These are phyloP conservation scores for Fusarium hostae DNA, from an alignment of 2,329 filamentous ascomycete species.

Conservation along the genomic window DNA sequence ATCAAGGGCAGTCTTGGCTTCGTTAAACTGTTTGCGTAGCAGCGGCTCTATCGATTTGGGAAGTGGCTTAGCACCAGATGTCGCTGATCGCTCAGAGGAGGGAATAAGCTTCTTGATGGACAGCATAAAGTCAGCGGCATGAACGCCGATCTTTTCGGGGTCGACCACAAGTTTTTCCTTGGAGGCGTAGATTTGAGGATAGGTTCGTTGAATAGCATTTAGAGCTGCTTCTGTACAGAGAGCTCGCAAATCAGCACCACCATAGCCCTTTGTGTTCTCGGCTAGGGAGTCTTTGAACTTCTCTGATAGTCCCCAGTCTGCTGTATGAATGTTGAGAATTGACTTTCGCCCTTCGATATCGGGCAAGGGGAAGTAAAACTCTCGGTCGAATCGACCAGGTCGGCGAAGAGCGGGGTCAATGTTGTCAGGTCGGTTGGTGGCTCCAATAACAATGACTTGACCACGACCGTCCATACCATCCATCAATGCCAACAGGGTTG, in stretches of 20 bases:
- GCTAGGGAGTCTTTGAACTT: slow-evolving; percentile 86
- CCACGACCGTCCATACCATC: slow-evolving; percentile 98
- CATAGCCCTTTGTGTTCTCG: slow-evolving; percentile 93
- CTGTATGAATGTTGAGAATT: slow-evolving; percentile 95
- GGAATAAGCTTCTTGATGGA: slow-evolving; percentile 96
- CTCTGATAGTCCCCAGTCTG: slow-evolving; percentile 86
- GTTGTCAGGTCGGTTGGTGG: slow-evolving; percentile 96
- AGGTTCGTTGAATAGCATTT: slow-evolving; percentile 94
- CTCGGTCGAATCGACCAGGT: slow-evolving; percentile 93
- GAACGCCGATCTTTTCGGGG: slow-evolving; percentile 82
- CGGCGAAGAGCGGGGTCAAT: slow-evolving; percentile 95
- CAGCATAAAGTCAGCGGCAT: slow-evolving; percentile 96
- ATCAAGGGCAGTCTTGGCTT: slow-evolving; percentile 77
- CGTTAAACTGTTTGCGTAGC: slow-evolving; percentile 75
- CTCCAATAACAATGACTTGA: slow-evolving; percentile 97
- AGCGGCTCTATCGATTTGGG: slow-evolving; percentile 85
- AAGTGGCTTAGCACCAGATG: slow-evolving; percentile 84
- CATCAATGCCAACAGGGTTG: slow-evolving; percentile 92
- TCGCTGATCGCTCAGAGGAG: slow-evolving; percentile 89
- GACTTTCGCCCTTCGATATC: slow-evolving; percentile 81
- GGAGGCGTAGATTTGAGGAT: slow-evolving; percentile 94
- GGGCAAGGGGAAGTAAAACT: slow-evolving; percentile 97
- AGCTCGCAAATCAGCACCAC: slow-evolving; percentile 92
- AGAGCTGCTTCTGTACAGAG: slow-evolving; percentile 95
- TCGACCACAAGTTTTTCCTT: slow-evolving; percentile 91